phyloP scores from a whole-genome alignment of 768 basidiomycete genomes.

The Lactarius sp. region DNA sequence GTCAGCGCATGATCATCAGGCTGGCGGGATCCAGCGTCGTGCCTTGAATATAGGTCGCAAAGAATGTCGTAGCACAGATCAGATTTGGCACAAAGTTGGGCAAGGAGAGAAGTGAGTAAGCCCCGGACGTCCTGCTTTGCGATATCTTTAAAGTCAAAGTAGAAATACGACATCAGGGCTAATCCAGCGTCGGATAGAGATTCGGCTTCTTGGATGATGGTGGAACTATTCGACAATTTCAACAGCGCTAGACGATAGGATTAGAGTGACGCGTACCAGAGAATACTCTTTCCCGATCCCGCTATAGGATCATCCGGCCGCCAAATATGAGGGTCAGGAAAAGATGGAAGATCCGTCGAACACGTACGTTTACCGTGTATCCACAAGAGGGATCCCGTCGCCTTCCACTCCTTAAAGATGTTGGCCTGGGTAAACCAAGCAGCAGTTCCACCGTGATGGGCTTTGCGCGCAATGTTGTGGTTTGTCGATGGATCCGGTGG shows the following conservation, averaged over 20 bases:
- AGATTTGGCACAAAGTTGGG: background rate
- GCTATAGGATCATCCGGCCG: background rate
- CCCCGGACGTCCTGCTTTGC: background rate
- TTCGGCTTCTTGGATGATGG: background rate
- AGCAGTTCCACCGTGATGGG: background rate
- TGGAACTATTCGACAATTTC: background rate
- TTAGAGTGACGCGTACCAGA: background rate
- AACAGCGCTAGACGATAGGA: background rate
- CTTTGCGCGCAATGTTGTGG: background rate
- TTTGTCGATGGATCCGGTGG: slow-evolving; percentile 12
- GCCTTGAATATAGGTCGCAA: background rate
- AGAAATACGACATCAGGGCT: background rate
- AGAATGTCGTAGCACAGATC: background rate
- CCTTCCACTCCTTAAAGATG: background rate
- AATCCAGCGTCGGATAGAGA: background rate
- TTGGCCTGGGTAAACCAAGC: background rate
- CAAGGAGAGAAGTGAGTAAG: background rate
- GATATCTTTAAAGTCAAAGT: background rate
- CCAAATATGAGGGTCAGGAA: too few species aligned
- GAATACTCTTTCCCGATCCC: slow-evolving; percentile 6
- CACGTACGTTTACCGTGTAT: slow-evolving; percentile 9
- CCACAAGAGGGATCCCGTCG: background rate
- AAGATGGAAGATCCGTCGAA: background rate
- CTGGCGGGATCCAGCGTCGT: background rate
- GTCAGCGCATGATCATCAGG: background rate